Base-by-base conservation (phyloP, 352 stramenopile species). In the Pythium utonaiense region DNA sequence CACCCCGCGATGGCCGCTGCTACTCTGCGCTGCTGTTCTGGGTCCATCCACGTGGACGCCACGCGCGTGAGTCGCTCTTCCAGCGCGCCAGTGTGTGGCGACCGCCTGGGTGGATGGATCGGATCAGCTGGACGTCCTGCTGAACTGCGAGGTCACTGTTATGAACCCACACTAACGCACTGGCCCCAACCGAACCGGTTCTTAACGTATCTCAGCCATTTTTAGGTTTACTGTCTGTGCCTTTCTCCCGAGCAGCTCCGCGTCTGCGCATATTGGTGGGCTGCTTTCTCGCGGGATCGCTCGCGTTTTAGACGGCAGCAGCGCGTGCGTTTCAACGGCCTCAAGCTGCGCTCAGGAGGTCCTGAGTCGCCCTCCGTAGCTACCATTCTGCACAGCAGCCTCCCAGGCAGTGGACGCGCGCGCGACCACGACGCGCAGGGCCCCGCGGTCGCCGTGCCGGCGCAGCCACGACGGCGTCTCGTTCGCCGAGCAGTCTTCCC, bases 341-440 rank as follows among this genome's bases (percentile, higher is more conserved):
- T 45, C 14, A 41, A 51, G 45, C 56, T 53, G 57, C 49, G 57
- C 57, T 51, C 57, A 64, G 57, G 57, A 55, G 49, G 57, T 64
- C 57, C 57, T 64, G 57, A 64, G 57, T 51, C 49, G 57, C 57
- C 33, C 44, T 24, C 30, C 16, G 30, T 49, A 58, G n/a, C 36
- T 28, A 64, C 57, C 38, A 64, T 64, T 58, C 57, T 48, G 40
- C 49, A 53, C 27, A 53, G 49, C 40, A 64, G 40, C 41, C 48
- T 51, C 25, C 13, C 16, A 25, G 25, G 27, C 44, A 52, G 44
- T 52, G 44, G 44, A 52, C 44, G 44, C 44, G 44, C 44, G 44
- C 22, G 44, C 44, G 24, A 52, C 44, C 44, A 52, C 44, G 27
- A 52, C 28, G 38, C 49, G 24, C 27, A 27, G 24, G 30, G 28